Conservation (phyloP, 768 basidiomycete genomes). For the Galerina sulciceps region DNA sequence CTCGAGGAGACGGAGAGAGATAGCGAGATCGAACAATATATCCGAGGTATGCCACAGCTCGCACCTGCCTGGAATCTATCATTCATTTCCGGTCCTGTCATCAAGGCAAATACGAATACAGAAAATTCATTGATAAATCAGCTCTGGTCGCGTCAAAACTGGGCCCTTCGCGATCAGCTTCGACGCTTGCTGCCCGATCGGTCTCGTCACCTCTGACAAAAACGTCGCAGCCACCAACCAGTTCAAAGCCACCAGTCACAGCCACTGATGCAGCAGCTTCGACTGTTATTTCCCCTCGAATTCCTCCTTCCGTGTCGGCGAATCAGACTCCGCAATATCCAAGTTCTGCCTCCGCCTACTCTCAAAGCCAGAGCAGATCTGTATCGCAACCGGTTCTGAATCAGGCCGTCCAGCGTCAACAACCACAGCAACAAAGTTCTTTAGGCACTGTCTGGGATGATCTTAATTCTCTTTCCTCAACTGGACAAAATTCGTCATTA, state of each 20-base stretch:
- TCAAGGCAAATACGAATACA: constrained; percentile 83
- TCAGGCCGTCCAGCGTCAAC: not conserved
- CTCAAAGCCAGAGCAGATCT: constrained; percentile 13
- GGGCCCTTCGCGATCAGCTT: constrained; percentile 44
- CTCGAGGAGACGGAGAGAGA: constrained; percentile 81
- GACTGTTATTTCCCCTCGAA: constrained; percentile 1
- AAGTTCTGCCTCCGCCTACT: constrained; percentile 5
- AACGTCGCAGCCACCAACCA: constrained; percentile 2
- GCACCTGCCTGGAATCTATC: not conserved
- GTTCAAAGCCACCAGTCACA: constrained; percentile 1
- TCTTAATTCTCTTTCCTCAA: constrained; percentile 50
- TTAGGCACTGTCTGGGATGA: constrained; percentile 61
- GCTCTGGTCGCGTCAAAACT: constrained; percentile 51
- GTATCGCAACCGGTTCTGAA: constrained; percentile 25
- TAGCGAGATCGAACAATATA: constrained; percentile 89
- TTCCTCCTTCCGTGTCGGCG: constrained; percentile 11
- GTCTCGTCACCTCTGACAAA: constrained; percentile 14
- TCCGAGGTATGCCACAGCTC: constrained; percentile 63
- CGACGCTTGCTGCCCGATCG: constrained; percentile 27
- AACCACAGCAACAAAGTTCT: constrained; percentile 19
- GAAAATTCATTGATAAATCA: constrained; percentile 60
- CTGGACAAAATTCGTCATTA: constrained; percentile 51
- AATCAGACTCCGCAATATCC: constrained; percentile 11
- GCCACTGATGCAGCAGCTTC: constrained; percentile 7
- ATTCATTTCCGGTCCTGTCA: constrained; percentile 3